A percentile compares a stretch with the other conserved stretches of the same genome.
These are phyloP conservation scores for Echeveria elegans DNA, from an alignment of 164 flowering plant genomes.

Conservation along the genomic window DNA sequence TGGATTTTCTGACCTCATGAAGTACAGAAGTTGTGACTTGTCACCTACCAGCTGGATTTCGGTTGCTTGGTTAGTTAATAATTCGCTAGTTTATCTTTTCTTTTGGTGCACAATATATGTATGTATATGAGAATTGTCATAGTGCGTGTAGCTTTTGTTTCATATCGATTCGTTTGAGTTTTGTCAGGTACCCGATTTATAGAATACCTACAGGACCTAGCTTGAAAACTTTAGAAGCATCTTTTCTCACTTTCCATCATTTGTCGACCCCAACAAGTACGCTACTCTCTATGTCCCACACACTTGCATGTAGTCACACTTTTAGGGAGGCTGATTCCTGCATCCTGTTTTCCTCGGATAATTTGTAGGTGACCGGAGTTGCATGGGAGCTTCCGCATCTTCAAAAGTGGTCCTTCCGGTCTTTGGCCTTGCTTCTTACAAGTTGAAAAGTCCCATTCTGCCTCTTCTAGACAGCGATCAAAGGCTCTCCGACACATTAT, in stretches of 20 bases:
- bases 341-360: background rate
- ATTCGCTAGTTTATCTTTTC: background rate
- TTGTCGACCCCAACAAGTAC: slow-evolving; percentile 49
- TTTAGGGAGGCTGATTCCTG: background rate
- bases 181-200: slow-evolving; percentile 83
- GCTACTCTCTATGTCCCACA: slow-evolving; percentile 15
- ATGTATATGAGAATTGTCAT: no score
- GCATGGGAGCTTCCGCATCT: slow-evolving; percentile 16
- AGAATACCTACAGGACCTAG: slow-evolving; percentile 20
- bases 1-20: slow-evolving; percentile 42
- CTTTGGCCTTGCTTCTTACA: slow-evolving; percentile 75
- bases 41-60: slow-evolving; percentile 69
- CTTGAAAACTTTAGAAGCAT: no score
- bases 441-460: slow-evolving; percentile 48
- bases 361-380: slow-evolving; percentile 17
- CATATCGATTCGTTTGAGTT: background rate
- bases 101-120: background rate
- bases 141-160: background rate
- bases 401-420: slow-evolving; percentile 41
- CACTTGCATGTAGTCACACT: background rate
- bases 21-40: slow-evolving; percentile 60
- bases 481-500: background rate
- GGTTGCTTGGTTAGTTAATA: slow-evolving; percentile 53
- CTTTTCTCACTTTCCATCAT: background rate
- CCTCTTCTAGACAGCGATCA: background rate